These are phyloP conservation scores for Nannizziopsis barbatae DNA, from an alignment of 2,329 filamentous ascomycete species.

Conservation along the genomic window DNA sequence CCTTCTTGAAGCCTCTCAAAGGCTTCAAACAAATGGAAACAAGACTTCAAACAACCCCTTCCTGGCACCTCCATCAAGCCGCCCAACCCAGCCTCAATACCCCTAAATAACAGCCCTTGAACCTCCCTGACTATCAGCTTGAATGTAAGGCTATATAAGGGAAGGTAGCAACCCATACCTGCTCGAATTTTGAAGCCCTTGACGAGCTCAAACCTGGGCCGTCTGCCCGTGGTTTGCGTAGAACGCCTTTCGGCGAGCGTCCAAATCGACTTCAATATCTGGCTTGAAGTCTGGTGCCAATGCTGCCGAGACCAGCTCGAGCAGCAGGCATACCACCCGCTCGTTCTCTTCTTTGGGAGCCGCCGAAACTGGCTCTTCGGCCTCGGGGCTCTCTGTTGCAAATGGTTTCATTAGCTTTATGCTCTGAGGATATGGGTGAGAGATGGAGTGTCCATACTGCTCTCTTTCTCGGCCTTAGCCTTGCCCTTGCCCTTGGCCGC, in stretches of 20 bases:
- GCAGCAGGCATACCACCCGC: slow-evolving; percentile 15
- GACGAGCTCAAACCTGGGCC: too few species aligned
- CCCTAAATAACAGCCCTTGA: too few species aligned
- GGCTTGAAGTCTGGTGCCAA: slow-evolving; percentile 16
- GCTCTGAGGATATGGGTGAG: neutral
- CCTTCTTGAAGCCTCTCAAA: too few species aligned
- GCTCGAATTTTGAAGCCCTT: too few species aligned
- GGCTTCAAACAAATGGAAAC: too few species aligned
- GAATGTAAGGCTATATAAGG: too few species aligned
- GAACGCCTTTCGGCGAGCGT: slow-evolving; percentile 11
- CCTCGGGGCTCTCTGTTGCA: neutral
- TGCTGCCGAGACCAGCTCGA: slow-evolving; percentile 16
- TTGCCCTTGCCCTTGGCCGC: slow-evolving; percentile 11
- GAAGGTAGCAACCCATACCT: too few species aligned
- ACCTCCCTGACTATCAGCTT: too few species aligned
- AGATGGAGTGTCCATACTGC: neutral
- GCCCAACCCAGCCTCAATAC: too few species aligned
- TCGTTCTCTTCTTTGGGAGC: slow-evolving; percentile 14
- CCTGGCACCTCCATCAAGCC: too few species aligned
- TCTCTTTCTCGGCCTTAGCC: slow-evolving; percentile 6
- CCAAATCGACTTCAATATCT: slow-evolving; percentile 15
- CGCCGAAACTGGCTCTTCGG: slow-evolving; percentile 4
- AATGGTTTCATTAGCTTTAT: neutral
- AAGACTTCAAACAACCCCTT: too few species aligned
- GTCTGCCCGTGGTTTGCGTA: slow-evolving; percentile 2